phyloP scores from a whole-genome alignment of 2,329 filamentous ascomycete species.

The Monosporascus sp. region DNA sequence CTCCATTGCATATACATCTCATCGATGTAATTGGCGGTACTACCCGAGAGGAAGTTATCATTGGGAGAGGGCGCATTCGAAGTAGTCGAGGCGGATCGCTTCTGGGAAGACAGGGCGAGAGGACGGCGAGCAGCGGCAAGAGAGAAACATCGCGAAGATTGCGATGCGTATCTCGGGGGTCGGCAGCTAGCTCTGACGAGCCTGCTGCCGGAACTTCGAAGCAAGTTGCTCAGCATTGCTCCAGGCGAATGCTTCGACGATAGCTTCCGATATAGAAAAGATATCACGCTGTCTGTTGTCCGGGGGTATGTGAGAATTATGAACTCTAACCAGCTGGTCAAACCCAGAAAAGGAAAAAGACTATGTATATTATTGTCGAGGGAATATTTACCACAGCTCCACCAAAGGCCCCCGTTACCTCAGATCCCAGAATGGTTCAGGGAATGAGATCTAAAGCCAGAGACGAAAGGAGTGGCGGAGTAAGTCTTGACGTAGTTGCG shows the following conservation, averaged over 20 bases:
- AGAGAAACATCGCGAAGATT: slow-evolving; percentile 36
- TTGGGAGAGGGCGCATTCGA: slow-evolving; percentile 67
- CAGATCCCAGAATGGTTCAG: slow-evolving; percentile 14
- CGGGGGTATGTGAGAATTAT: neutral
- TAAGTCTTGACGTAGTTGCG: slow-evolving; percentile 34
- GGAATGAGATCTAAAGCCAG: slow-evolving; percentile 17
- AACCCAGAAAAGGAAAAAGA: slow-evolving; percentile 2
- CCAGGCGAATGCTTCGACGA: slow-evolving; percentile 32
- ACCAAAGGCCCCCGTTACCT: slow-evolving; percentile 6
- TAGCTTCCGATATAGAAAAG: neutral
- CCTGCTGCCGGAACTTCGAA: slow-evolving; percentile 61
- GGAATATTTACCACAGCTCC: slow-evolving; percentile 16
- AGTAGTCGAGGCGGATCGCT: slow-evolving; percentile 51
- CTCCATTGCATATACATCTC: slow-evolving; percentile 99
- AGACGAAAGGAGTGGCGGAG: slow-evolving; percentile 44
- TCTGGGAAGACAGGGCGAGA: slow-evolving; percentile 45
- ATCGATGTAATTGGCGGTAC: slow-evolving; percentile 97
- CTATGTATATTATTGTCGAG: neutral
- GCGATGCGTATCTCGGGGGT: slow-evolving; percentile 31
- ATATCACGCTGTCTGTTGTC: neutral
- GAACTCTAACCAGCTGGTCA: neutral
- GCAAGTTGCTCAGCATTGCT: slow-evolving; percentile 68
- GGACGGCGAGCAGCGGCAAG: slow-evolving; percentile 44
- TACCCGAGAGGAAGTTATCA: slow-evolving; percentile 94
- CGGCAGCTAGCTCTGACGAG: slow-evolving; percentile 53